phyloP scores from a whole-genome alignment of 306 rosid genomes.

The Gastrolobium bilobum region DNA sequence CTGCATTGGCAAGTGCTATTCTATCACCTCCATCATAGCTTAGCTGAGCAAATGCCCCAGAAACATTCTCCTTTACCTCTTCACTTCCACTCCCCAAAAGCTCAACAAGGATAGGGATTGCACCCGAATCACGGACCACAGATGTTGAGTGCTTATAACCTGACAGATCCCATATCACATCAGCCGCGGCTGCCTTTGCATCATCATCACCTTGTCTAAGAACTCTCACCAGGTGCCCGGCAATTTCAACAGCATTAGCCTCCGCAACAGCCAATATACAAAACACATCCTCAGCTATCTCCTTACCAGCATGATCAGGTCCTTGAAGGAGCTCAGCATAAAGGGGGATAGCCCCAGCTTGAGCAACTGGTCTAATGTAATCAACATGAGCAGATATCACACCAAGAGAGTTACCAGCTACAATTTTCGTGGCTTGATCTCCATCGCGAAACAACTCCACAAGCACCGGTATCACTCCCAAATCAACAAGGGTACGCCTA shows the following conservation, averaged over 20 bases:
- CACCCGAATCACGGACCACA: conserved; percentile 54
- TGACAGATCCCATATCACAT: conserved; percentile 61
- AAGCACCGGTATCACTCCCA: conserved; percentile 56
- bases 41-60: conserved; percentile 56
- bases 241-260: conserved; percentile 54
- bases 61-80: conserved; percentile 53
- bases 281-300: conserved; percentile 60
- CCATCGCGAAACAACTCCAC: conserved; percentile 55
- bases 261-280: conserved; percentile 60
- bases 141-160: conserved; percentile 48
- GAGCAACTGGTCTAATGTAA: conserved; percentile 56
- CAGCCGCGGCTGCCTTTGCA: conserved; percentile 58
- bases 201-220: conserved; percentile 59
- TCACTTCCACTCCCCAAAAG: conserved; percentile 50
- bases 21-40: conserved; percentile 55
- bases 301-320: conserved; percentile 57
- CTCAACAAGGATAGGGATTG: conserved; percentile 56
- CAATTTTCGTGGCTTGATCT: conserved; percentile 49
- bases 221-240: conserved; percentile 52
- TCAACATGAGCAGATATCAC: conserved; percentile 56
- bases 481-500: conserved; percentile 51
- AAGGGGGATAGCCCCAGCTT: conserved; percentile 60
- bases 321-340: conserved; percentile 69
- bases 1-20: conserved; percentile 58
- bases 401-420: conserved; percentile 58